A percentile compares a stretch with the other conserved stretches of the same genome.
phyloP scores from a whole-genome alignment of 225 moss, liverwort and hornwort genomes.

The Ulota crispa region DNA sequence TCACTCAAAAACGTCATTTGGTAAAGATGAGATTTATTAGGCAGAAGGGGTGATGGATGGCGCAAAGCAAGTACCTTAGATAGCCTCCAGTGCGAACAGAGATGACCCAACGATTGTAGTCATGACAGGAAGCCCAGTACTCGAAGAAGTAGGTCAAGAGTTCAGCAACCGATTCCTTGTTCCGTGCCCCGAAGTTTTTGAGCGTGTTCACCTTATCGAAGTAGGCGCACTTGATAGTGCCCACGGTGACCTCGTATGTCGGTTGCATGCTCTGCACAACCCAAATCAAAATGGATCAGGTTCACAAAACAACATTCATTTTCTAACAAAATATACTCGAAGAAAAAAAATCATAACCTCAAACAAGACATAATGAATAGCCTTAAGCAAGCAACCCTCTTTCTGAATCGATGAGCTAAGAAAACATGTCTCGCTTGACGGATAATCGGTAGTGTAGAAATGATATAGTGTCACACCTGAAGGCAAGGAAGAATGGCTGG shows the following conservation, averaged over 20 bases:
- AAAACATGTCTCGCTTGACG: not conserved
- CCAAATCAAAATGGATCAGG: not conserved
- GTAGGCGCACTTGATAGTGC: constrained; percentile 84
- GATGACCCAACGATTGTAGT: constrained; percentile 89
- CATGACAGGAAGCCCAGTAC: constrained; percentile 95
- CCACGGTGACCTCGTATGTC: constrained; percentile 84
- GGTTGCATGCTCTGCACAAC: constrained; percentile 75
- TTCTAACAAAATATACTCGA: too few relatives aligned
- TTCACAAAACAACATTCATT: not conserved
- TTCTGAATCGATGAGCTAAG: constrained; percentile 4
- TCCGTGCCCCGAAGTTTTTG: constrained; percentile 64
- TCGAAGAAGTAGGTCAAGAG: constrained; percentile 89
- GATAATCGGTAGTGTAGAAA: not conserved
- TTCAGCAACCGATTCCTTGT: constrained; percentile 87
- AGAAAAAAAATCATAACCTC: not conserved
- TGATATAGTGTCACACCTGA: constrained; percentile 55
- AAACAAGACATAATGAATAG: not conserved
- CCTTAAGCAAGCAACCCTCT: not conserved
- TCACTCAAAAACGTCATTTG: not conserved
- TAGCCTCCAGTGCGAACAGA: constrained; percentile 90
- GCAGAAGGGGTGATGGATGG: not conserved
- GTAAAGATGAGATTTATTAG: not conserved
- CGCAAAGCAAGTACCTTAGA: constrained; percentile 59
- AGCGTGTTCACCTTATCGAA: constrained; percentile 76
- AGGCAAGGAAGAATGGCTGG: constrained; percentile 93